Evolutionary conservation across 1,284 basidiomycete genomes (phyloP).

Genomic region (Agroathelia rolfsii): DNA sequence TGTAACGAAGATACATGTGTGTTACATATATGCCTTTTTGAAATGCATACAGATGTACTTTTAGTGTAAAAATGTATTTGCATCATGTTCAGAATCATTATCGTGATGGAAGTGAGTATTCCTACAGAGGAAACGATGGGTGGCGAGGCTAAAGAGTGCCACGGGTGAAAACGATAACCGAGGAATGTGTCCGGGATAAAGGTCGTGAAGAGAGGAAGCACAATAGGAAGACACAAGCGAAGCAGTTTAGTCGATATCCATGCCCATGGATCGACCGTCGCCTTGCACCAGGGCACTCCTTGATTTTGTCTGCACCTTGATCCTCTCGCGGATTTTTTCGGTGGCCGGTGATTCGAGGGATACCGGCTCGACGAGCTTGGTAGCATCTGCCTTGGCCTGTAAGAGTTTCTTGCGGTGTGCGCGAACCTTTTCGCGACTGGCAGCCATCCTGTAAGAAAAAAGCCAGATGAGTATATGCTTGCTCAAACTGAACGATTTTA

Average conservation of each 20-base stretch:
- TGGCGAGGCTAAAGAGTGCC: too few relatives aligned
- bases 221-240: background rate
- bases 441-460: slow-evolving; percentile 58
- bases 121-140: too few relatives aligned
- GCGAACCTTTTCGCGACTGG: slow-evolving; percentile 61
- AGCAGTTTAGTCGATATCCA: slow-evolving; percentile 60
- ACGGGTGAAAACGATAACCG: too few relatives aligned
- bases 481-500: background rate
- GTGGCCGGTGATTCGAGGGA: slow-evolving; percentile 31
- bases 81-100: too few relatives aligned
- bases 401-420: slow-evolving; percentile 58
- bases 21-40: too few relatives aligned
- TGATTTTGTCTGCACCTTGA: slow-evolving; percentile 63
- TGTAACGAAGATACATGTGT: too few relatives aligned
- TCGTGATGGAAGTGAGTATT: too few relatives aligned
- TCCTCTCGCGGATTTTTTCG: slow-evolving; percentile 61
- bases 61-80: too few relatives aligned
- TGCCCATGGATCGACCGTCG: slow-evolving; percentile 71
- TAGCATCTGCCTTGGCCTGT: slow-evolving; percentile 44
- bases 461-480: slow-evolving; percentile 6
- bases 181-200: slow-evolving; percentile 2
- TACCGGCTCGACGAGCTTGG: slow-evolving; percentile 69
- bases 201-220: slow-evolving; percentile 2
- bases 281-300: slow-evolving; percentile 68
- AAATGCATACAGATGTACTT: too few relatives aligned